phyloP scores from a whole-genome alignment of 768 basidiomycete genomes.

The Phanerochaete carnosa region DNA sequence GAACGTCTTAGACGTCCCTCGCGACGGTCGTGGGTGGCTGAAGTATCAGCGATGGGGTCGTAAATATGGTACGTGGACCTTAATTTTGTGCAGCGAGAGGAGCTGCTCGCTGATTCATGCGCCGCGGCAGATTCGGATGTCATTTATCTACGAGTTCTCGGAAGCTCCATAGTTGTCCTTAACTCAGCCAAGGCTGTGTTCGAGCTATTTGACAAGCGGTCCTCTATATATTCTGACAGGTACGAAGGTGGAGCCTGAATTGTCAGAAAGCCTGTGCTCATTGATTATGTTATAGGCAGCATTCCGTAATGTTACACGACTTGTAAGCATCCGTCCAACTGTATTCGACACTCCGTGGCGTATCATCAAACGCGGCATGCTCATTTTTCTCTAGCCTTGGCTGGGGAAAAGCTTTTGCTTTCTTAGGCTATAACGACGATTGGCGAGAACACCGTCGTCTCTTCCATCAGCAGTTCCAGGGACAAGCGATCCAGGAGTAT shows the following conservation, averaged over 20 bases:
- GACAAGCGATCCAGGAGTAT: background rate
- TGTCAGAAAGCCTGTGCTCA: background rate
- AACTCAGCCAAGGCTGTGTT: background rate
- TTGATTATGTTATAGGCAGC: background rate
- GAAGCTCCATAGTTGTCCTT: background rate
- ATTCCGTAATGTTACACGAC: background rate
- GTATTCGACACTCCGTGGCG: background rate
- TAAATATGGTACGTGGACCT: constrained; percentile 1
- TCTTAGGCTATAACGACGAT: background rate
- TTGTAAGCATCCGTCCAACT: background rate
- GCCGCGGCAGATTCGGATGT: background rate
- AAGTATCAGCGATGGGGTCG: constrained; percentile 16
- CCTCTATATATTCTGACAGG: background rate
- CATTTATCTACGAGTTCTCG: background rate
- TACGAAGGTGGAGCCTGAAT: background rate
- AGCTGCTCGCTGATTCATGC: background rate
- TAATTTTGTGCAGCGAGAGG: no score
- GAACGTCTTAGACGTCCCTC: constrained; percentile 19
- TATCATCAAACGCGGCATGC: no score
- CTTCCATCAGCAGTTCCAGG: constrained; percentile 6
- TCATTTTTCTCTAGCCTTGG: background rate
- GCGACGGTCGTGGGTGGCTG: constrained; percentile 3
- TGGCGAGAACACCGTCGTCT: constrained; percentile 2
- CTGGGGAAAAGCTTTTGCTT: background rate
- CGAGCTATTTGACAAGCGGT: constrained; percentile 2